Percentiles rank a stretch among this genome's conserved stretches.
Evolutionary conservation across 1,284 basidiomycete genomes (phyloP).

Genomic region (Nidula niveotomentosa): DNA sequence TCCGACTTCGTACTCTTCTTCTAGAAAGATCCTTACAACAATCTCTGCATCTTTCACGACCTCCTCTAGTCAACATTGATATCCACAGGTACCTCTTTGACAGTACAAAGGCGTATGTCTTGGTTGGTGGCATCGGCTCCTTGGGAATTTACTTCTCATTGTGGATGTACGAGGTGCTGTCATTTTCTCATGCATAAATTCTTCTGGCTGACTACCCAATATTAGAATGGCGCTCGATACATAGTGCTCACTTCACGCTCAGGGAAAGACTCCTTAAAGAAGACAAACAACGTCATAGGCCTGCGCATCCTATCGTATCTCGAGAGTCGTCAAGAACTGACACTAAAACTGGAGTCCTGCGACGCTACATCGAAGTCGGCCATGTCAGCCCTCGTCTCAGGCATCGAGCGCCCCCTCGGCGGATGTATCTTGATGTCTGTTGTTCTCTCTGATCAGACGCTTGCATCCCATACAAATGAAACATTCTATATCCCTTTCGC

Average conservation of each 20-base stretch:
- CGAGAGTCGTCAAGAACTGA: constrained; percentile 22
- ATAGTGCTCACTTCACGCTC: constrained; percentile 37
- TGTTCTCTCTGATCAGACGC: constrained; percentile 28
- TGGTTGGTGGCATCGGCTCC: constrained; percentile 30
- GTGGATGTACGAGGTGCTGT: constrained; percentile 36
- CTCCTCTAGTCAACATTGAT: not conserved
- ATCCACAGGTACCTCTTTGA: constrained; percentile 5
- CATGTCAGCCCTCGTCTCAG: constrained; percentile 17
- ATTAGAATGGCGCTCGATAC: constrained; percentile 33
- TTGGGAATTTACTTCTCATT: constrained; percentile 31
- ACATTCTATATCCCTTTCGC: constrained; percentile 24
- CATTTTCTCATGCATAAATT: not conserved
- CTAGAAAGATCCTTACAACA: not conserved
- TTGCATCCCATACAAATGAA: constrained; percentile 26
- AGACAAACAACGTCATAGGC: constrained; percentile 11
- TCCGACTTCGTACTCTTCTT: not conserved
- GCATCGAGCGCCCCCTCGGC: constrained; percentile 20
- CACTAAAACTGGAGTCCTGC: constrained; percentile 21
- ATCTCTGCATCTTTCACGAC: not conserved
- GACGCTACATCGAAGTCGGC: constrained; percentile 22
- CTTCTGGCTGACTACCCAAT: not conserved
- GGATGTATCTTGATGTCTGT: constrained; percentile 36
- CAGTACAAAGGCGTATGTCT: constrained; percentile 13
- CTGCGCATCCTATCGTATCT: constrained; percentile 28
- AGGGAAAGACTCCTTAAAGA: constrained; percentile 19